phyloP scores from a whole-genome alignment of 768 basidiomycete species.

The Amanita pallidorosea region DNA sequence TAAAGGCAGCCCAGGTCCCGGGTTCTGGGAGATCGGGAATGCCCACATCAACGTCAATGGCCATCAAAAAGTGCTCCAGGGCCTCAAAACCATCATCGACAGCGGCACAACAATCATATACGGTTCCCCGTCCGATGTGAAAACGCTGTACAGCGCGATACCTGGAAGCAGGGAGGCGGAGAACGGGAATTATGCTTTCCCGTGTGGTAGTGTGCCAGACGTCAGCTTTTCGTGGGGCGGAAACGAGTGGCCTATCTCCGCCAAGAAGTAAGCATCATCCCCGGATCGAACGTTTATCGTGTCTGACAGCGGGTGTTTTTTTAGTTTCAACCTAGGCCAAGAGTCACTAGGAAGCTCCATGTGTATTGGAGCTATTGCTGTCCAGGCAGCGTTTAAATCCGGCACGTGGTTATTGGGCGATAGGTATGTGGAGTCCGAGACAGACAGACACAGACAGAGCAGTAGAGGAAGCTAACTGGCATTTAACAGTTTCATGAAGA shows the following conservation, averaged over 20 bases:
- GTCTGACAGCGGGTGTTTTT: neutral
- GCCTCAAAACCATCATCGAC: neutral
- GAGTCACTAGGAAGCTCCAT: neutral
- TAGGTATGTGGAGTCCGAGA: neutral
- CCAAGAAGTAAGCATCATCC: neutral
- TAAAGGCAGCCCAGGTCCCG: neutral
- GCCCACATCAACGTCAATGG: conserved; percentile 1
- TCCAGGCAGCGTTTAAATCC: neutral
- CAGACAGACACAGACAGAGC: too few relatives aligned
- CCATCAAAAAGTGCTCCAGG: neutral
- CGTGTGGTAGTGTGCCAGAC: neutral
- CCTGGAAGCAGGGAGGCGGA: neutral
- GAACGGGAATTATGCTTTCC: conserved; percentile 2
- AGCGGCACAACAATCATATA: neutral
- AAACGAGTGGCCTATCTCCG: neutral
- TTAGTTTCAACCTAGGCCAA: conserved; percentile 2
- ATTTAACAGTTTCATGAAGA: conserved; percentile 24
- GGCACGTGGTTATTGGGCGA: conserved; percentile 2
- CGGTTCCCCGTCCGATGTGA: neutral
- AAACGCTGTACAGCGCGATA: neutral
- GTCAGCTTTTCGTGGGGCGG: conserved; percentile 4
- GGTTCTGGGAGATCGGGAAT: neutral
- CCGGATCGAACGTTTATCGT: too few relatives aligned
- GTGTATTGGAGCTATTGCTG: conserved; percentile 2
- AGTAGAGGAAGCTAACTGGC: conserved; percentile 21